Percentiles rank a stretch among this genome's conserved stretches.
These are phyloP conservation scores for Colletotrichum tofieldiae DNA, from an alignment of 2,329 filamentous ascomycete species.

Conservation along the genomic window DNA sequence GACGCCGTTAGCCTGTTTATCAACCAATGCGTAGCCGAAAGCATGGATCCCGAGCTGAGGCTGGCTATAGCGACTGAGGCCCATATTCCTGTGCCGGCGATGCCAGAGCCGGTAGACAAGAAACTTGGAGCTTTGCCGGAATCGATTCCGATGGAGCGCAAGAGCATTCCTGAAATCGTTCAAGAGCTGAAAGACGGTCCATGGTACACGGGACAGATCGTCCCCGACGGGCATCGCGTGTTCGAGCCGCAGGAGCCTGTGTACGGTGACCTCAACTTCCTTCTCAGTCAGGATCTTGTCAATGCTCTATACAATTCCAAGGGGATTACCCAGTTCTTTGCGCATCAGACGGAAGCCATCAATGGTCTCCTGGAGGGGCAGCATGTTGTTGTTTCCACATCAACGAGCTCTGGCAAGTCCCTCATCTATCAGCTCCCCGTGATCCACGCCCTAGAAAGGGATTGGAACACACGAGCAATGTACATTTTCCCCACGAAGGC, in stretches of 20 bases:
- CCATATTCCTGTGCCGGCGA: constrained; percentile 75
- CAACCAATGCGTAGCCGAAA: constrained; percentile 77
- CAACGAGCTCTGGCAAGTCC: constrained; percentile 96
- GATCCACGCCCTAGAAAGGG: constrained; percentile 85
- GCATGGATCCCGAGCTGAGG: constrained; percentile 76
- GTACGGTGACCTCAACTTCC: constrained; percentile 87
- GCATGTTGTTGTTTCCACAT: constrained; percentile 93
- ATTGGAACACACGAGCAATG: constrained; percentile 86
- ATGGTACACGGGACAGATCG: constrained; percentile 94
- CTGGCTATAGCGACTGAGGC: constrained; percentile 72
- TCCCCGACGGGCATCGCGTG: constrained; percentile 91
- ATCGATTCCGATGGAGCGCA: constrained; percentile 84
- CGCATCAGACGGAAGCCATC: constrained; percentile 94
- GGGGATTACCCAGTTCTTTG: constrained; percentile 87
- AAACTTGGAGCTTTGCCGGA: constrained; percentile 70
- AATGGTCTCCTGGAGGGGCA: constrained; percentile 87
- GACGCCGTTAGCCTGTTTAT: constrained; percentile 85
- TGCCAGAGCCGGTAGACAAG: constrained; percentile 53
- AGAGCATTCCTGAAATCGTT: constrained; percentile 87
- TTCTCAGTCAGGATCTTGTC: constrained; percentile 91
- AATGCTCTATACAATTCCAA: constrained; percentile 96
- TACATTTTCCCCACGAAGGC: constrained; percentile 99
- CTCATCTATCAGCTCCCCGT: constrained; percentile 98
- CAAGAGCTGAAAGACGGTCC: constrained; percentile 84
- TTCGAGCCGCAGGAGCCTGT: constrained; percentile 89